Percentiles rank a stretch among this genome's conserved stretches.
Evolutionary conservation across 495 filamentous ascomycete species (phyloP).

Genomic region (Lindgomyces ingoldianus): DNA sequence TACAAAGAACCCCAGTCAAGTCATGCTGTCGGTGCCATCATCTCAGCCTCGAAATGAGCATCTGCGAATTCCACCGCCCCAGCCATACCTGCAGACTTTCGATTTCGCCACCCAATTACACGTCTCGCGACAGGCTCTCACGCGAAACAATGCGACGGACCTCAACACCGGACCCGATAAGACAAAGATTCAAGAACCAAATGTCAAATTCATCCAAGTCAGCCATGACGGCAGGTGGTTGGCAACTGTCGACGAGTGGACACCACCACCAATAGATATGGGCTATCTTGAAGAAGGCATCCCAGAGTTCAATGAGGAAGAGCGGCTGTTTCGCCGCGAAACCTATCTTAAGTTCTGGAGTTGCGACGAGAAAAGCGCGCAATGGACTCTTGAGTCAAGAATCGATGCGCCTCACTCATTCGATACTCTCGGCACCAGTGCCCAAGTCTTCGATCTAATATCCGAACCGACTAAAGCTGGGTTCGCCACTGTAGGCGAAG

Average conservation of each 20-base stretch:
- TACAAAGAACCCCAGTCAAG: constrained; percentile 56
- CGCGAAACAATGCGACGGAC: constrained; percentile 82
- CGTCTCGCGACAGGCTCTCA: constrained; percentile 79
- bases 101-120: constrained; percentile 72
- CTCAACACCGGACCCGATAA: constrained; percentile 71
- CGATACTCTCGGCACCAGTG: constrained; percentile 45
- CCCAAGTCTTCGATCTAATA: constrained; percentile 67
- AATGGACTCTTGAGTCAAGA: constrained; percentile 75
- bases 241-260: constrained; percentile 88
- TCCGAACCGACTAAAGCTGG: constrained; percentile 63
- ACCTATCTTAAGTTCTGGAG: constrained; percentile 89
- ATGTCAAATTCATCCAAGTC: constrained; percentile 69
- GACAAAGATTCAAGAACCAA: constrained; percentile 68
- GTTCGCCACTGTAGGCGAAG: constrained; percentile 83
- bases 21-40: constrained; percentile 63
- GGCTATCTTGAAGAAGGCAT: constrained; percentile 51
- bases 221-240: constrained; percentile 85
- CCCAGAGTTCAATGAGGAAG: constrained; percentile 46
- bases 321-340: constrained; percentile 58
- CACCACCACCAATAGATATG: constrained; percentile 66
- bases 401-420: constrained; percentile 78
- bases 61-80: constrained; percentile 40
- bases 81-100: constrained; percentile 76
- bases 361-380: constrained; percentile 61
- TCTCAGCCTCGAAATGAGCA: constrained; percentile 47